Evolutionary conservation across 257 asterid genomes (phyloP).

Genomic region (Salvia rosmarinus): DNA sequence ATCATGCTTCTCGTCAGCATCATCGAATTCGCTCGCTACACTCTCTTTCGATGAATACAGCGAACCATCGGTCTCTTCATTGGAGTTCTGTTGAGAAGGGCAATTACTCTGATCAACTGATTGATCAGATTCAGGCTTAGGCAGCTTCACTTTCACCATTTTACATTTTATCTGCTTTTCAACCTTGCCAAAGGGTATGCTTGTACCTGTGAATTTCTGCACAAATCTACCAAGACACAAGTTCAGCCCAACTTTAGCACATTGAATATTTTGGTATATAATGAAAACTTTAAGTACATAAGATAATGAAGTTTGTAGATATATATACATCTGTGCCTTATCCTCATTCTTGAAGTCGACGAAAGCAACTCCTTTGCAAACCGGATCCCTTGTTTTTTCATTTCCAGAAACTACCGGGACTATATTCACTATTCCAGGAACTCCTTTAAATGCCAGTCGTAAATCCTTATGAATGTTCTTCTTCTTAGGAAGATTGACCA

Average conservation of each 20-base stretch:
- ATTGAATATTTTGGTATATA: not conserved
- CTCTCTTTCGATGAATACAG: conserved; percentile 36
- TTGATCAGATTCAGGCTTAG: conserved; percentile 36
- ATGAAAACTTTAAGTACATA: not conserved
- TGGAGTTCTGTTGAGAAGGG: conserved; percentile 19
- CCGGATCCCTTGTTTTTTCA: conserved; percentile 84
- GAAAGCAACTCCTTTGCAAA: conserved; percentile 88
- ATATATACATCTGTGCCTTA: conserved; percentile 75
- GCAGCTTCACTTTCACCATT: conserved; percentile 41
- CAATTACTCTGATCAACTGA: conserved; percentile 26
- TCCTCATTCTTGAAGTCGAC: conserved; percentile 63
- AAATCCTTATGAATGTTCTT: conserved; percentile 84
- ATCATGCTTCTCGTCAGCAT: conserved; percentile 35
- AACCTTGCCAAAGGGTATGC: conserved; percentile 68
- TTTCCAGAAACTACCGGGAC: conserved; percentile 83
- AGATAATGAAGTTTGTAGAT: not conserved
- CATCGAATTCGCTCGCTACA: conserved; percentile 28
- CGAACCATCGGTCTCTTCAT: conserved; percentile 28
- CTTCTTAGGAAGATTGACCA: conserved; percentile 92
- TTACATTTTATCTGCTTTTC: conserved; percentile 77
- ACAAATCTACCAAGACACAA: conserved; percentile 60
- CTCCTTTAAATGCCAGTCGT: conserved; percentile 63
- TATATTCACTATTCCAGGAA: conserved; percentile 68
- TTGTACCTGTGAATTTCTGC: conserved; percentile 62
- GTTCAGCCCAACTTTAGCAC: conserved; percentile 9